Evolutionary conservation across 768 basidiomycete species (phyloP).

Genomic region (Xanthoconium stramineum): DNA sequence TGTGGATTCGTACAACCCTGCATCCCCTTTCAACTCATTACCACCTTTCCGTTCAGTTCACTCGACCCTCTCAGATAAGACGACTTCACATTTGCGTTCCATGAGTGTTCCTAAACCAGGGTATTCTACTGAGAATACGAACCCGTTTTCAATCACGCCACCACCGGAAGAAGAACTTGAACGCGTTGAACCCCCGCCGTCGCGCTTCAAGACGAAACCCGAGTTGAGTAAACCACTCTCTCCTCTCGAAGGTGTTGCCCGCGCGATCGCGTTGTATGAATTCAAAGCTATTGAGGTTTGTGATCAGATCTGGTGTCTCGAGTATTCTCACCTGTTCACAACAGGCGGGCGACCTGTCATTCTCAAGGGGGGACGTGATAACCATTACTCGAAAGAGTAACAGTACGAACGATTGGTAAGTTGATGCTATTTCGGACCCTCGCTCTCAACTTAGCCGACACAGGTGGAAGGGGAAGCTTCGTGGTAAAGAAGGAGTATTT

Average conservation of each 20-base stretch:
- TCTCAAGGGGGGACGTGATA: slow-evolving; percentile 74
- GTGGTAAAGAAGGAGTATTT: slow-evolving; percentile 63
- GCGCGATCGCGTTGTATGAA: slow-evolving; percentile 72
- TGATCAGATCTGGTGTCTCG: background rate
- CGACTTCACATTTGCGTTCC: slow-evolving; percentile 33
- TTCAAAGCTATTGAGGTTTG: slow-evolving; percentile 70
- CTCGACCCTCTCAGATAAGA: slow-evolving; percentile 32
- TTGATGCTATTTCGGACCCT: slow-evolving; percentile 2
- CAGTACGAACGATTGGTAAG: slow-evolving; percentile 72
- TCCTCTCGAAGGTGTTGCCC: slow-evolving; percentile 59
- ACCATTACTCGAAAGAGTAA: slow-evolving; percentile 64
- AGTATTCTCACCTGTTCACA: slow-evolving; percentile 2
- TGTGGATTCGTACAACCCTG: slow-evolving; percentile 31
- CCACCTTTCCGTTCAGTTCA: slow-evolving; percentile 34
- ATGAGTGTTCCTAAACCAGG: slow-evolving; percentile 28
- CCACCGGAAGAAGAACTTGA: slow-evolving; percentile 21
- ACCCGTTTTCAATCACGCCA: slow-evolving; percentile 29
- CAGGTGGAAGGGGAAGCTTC: slow-evolving; percentile 78
- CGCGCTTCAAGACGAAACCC: slow-evolving; percentile 45
- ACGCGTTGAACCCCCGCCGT: slow-evolving; percentile 15
- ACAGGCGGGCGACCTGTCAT: slow-evolving; percentile 73
- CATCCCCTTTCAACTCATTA: slow-evolving; percentile 34
- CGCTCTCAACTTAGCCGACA: background rate
- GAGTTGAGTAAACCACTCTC: slow-evolving; percentile 47
- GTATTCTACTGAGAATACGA: slow-evolving; percentile 17